These are phyloP conservation scores for Hygrophoropsis aurantiaca DNA, from an alignment of 768 basidiomycete genomes.

Conservation along the genomic window DNA sequence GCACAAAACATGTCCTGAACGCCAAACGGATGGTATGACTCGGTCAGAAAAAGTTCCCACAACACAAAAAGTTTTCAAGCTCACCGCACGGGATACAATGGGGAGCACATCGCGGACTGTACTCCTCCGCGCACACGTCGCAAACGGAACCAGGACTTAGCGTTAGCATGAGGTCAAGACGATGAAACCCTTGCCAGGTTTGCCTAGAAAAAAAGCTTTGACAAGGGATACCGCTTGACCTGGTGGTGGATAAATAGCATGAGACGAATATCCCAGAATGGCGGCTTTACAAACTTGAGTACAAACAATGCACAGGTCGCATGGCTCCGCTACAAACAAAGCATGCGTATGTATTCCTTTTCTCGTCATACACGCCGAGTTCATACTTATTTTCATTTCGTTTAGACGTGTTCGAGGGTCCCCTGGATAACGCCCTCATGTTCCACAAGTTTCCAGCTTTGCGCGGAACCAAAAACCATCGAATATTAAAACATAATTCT, in stretches of 20 bases:
- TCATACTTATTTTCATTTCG: conserved; percentile 10
- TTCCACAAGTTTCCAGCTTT: conserved; percentile 4
- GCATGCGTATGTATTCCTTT: conserved; percentile 5
- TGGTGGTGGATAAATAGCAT: conserved; percentile 50
- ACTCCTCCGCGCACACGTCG: conserved; percentile 91
- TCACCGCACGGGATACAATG: conserved; percentile 82
- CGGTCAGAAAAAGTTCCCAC: conserved; percentile 22
- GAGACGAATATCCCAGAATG: conserved; percentile 36
- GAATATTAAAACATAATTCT: not conserved
- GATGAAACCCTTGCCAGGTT: conserved; percentile 38
- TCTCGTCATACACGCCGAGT: conserved; percentile 7
- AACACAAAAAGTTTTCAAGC: conserved; percentile 19
- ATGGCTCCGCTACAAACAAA: conserved; percentile 8
- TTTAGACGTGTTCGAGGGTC: not conserved
- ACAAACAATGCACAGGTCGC: conserved; percentile 32
- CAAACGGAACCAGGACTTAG: conserved; percentile 80
- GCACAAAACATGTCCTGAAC: conserved; percentile 77
- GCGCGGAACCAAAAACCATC: not conserved
- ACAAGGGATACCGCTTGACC: conserved; percentile 44
- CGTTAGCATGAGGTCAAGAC: conserved; percentile 67
- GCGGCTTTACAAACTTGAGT: conserved; percentile 26
- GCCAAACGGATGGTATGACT: not conserved
- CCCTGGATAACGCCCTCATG: conserved; percentile 2
- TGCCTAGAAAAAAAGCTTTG: conserved; percentile 38
- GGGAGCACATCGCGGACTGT: conserved; percentile 68